Percentiles rank a stretch among this genome's conserved stretches.
These are phyloP conservation scores for Alternaria hordeiaustralica DNA, from an alignment of 2,329 filamentous ascomycete species.

Conservation along the genomic window DNA sequence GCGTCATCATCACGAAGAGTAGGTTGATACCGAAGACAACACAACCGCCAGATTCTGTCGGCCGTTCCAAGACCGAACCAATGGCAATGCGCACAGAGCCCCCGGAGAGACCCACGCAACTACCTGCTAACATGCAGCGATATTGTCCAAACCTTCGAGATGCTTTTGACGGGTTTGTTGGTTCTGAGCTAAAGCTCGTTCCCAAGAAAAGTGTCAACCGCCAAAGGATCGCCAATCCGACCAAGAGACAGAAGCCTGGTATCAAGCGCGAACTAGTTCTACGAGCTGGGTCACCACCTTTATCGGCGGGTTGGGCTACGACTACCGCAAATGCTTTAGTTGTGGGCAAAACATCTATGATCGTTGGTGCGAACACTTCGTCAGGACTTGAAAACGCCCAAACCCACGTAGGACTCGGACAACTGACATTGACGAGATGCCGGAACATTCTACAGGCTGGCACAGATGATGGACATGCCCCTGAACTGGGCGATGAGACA, in stretches of 20 bases:
- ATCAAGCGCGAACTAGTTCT: slow-evolving; percentile 8
- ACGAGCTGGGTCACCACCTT: slow-evolving; percentile 9
- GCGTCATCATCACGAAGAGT: not conserved
- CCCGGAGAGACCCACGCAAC: not conserved
- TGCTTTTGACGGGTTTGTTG: slow-evolving; percentile 21
- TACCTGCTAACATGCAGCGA: not conserved
- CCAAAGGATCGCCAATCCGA: not conserved
- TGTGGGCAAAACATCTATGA: not conserved
- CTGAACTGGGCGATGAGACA: not conserved
- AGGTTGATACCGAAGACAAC: not conserved
- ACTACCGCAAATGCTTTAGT: not conserved
- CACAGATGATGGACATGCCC: not conserved
- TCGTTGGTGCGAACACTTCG: not conserved
- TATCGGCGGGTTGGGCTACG: not conserved
- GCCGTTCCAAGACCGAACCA: not conserved
- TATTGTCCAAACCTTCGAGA: not conserved
- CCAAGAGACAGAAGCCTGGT: not conserved
- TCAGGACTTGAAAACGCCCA: not conserved
- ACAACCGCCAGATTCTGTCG: not conserved
- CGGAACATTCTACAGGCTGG: not conserved
- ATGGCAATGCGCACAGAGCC: not conserved
- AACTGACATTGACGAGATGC: not conserved
- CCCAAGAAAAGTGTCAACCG: not conserved
- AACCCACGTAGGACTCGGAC: not conserved
- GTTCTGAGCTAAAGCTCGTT: slow-evolving; percentile 10